These are phyloP conservation scores for Colletotrichum filicis DNA, from an alignment of 2,329 filamentous ascomycete species.

Conservation along the genomic window DNA sequence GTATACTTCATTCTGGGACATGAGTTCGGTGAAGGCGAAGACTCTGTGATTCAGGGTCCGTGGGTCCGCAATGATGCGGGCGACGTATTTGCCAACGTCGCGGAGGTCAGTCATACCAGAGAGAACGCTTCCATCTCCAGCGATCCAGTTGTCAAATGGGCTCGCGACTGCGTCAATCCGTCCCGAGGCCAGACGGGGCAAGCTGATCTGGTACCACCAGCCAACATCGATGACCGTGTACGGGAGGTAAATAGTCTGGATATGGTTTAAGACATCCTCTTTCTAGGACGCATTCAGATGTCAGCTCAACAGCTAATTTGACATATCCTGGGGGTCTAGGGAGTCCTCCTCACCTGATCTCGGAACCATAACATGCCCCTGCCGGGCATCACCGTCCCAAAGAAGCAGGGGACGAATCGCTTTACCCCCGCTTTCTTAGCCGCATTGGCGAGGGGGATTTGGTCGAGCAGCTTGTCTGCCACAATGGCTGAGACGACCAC, in stretches of 20 bases:
- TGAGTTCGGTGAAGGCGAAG: slow-evolving; percentile 58
- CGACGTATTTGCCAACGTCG: slow-evolving; percentile 65
- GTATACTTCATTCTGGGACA: slow-evolving; percentile 58
- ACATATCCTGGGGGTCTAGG: no score
- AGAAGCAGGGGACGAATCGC: slow-evolving; percentile 63
- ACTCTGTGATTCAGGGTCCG: slow-evolving; percentile 65
- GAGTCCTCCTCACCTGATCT: slow-evolving; percentile 36
- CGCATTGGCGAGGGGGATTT: slow-evolving; percentile 59
- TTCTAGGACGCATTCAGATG: slow-evolving; percentile 44
- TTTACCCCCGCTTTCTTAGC: slow-evolving; percentile 60
- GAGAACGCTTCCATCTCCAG: slow-evolving; percentile 56
- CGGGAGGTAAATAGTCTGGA: slow-evolving; percentile 58
- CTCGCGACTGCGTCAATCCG: slow-evolving; percentile 34
- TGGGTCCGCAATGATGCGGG: slow-evolving; percentile 60
- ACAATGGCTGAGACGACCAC: slow-evolving; percentile 56
- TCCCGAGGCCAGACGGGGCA: slow-evolving; percentile 40
- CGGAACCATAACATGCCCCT: slow-evolving; percentile 45
- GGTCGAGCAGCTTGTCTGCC: slow-evolving; percentile 47
- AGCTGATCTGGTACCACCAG: slow-evolving; percentile 65
- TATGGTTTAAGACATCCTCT: slow-evolving; percentile 60
- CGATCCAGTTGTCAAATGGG: slow-evolving; percentile 46
- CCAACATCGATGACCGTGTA: slow-evolving; percentile 69
- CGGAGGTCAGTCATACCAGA: slow-evolving; percentile 58
- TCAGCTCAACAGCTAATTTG: neutral
- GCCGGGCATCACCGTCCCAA: slow-evolving; percentile 55